Conservation (phyloP, 2,329 filamentous ascomycete species). For the Alternaria triticina region DNA sequence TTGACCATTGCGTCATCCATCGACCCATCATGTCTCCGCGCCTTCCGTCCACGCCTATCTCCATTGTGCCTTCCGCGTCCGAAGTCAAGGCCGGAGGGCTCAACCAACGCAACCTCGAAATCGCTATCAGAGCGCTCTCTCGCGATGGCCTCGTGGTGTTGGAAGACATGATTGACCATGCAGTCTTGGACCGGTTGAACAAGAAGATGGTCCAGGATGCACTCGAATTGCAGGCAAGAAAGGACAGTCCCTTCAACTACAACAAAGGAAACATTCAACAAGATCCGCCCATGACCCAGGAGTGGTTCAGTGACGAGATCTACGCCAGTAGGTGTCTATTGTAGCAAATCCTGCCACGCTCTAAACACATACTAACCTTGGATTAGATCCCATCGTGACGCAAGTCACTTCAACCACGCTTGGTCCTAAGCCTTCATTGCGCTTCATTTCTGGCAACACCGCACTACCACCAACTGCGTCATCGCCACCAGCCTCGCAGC, state of each 20-base stretch:
- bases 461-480: slow-evolving; percentile 55
- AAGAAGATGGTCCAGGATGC: slow-evolving; percentile 66
- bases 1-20: neutral
- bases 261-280: slow-evolving; percentile 69
- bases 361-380: neutral
- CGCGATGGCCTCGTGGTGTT: slow-evolving; percentile 45
- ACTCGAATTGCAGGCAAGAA: slow-evolving; percentile 56
- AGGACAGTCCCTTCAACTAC: slow-evolving; percentile 66
- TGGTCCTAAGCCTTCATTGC: slow-evolving; percentile 38
- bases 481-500: slow-evolving; percentile 40
- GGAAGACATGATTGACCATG: slow-evolving; percentile 50
- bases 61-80: slow-evolving; percentile 49
- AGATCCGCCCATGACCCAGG: slow-evolving; percentile 60
- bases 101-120: slow-evolving; percentile 59
- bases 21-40: slow-evolving; percentile 18
- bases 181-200: slow-evolving; percentile 63
- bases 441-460: slow-evolving; percentile 46
- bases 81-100: slow-evolving; percentile 54
- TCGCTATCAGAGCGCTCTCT: slow-evolving; percentile 38
- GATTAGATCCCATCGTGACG: slow-evolving; percentile 60
- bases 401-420: slow-evolving; percentile 61
- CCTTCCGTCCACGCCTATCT: slow-evolving; percentile 37
- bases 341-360: neutral
- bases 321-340: slow-evolving; percentile 57
- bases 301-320: slow-evolving; percentile 50